Evolutionary conservation across 805 yeast genomes (phyloP), one percentile per base, ranked within the genome.

Genomic region (Yarrowia sp.): DNA sequence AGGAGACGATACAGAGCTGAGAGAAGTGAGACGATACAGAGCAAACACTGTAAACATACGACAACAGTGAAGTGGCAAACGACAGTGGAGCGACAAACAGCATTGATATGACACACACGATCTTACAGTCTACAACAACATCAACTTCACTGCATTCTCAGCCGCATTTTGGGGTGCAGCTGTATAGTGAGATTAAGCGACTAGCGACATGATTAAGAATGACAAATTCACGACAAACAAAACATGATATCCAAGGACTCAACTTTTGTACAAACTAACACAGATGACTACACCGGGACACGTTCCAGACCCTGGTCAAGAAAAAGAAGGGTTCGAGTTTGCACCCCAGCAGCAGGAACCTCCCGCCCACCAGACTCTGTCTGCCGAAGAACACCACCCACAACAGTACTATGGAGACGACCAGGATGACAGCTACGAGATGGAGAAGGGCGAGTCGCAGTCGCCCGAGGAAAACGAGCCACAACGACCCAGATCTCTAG

Each of bases 241-340:
- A n/a, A n/a, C 22, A 8, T 9, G 28, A n/a, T n/a, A n/a, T n/a
- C n/a, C n/a, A n/a, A n/a, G n/a, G n/a, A n/a, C n/a, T n/a, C n/a
- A n/a, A n/a, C n/a, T n/a, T n/a, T n/a, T n/a, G n/a, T n/a, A n/a
- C n/a, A n/a, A n/a, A 48, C 55, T 48, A 48, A 48, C 55, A 4
- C 55, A 48, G 55, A 48, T 48, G 55, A 35, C 55, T 48, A 48
- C 55, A 33, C 39, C 39, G 55, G 55, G 55, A 22, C 53, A 47
- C 53, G 38, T 47, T 47, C 53, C 53, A 32, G 55, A 48, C 55
- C 55, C 55, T 18, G 55, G 55, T 33, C 55, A 48, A 48, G 55
- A 48, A 35, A 35, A 48, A 48, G 8, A 48, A 7, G 55, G 38
- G 55, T 35, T 35, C 17, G 55, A 35, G 11, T 48, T 48, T n/a